Evolutionary conservation across 768 basidiomycete species (phyloP), one percentile per base, ranked within the genome.

Genomic region (Suillus placidus): DNA sequence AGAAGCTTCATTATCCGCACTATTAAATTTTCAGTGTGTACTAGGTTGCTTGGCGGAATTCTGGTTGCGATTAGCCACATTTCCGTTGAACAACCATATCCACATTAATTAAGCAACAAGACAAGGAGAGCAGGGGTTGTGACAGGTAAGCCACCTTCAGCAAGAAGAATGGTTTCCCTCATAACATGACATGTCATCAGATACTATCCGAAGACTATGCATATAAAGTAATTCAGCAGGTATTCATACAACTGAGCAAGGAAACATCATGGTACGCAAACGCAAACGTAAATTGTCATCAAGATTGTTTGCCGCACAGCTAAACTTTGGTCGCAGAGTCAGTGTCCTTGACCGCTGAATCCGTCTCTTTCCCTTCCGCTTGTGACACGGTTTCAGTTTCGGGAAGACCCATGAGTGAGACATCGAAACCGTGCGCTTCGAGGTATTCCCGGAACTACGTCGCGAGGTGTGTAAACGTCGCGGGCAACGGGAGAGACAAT

Each of bases 361-460:
- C 55, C 0, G 10, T 34, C 30, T 76, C 74, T 58, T 75, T 71
- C 16, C 67, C 69, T 10, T 66, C 47, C 26, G 67, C 67, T 40
- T 68, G 61, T 18, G 67, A 74, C 35, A 72, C 61, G 57, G 61
- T 70, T 12, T 77, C 78, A 47, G 73, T 68, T 13, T 67, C 72
- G 37, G 35, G 61, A 32, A 87, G 76, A 63, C 93, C 93, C 91
- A 94, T 91, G 57, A 78, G 79, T 9, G 85, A 81, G 40, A 88
- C 90, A 74, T 96, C 94, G 72, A 87, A 96, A 10, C 94, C 94
- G 71, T 94, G 76, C 10, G 78, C 83, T 71, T 88, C 88, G 63
- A 97, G 84, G 74, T 96, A 96, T 69, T 83, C 84, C 63, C 92
- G 91, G 87, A 96, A 96, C 85, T 90, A 69, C 2, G 49, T n/a